phyloP scores from a whole-genome alignment of 768 basidiomycete genomes.

The Lactarius hatsudake region DNA sequence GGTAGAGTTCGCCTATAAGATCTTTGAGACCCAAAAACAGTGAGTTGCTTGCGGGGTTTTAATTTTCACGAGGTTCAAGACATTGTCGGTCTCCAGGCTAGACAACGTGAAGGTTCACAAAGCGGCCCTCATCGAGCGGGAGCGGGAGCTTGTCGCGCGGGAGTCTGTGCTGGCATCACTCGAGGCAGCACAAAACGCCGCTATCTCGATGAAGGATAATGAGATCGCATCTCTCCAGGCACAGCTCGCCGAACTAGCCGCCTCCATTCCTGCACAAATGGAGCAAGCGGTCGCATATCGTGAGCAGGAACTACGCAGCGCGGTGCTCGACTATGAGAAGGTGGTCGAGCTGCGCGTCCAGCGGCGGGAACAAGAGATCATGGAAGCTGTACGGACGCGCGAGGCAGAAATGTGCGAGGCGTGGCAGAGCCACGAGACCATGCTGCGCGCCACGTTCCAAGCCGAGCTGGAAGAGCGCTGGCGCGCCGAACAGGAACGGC shows the following conservation, averaged over 20 bases:
- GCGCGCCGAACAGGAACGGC: constrained; percentile 46
- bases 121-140: constrained; percentile 50
- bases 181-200: constrained; percentile 48
- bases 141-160: constrained; percentile 59
- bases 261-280: constrained; percentile 36
- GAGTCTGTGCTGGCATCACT: constrained; percentile 55
- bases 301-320: constrained; percentile 65
- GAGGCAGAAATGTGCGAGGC: constrained; percentile 63
- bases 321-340: constrained; percentile 65
- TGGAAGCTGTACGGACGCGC: constrained; percentile 60
- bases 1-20: constrained; percentile 64
- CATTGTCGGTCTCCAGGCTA: constrained; percentile 43
- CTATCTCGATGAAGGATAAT: constrained; percentile 55
- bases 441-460: constrained; percentile 52
- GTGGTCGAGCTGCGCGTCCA: constrained; percentile 66
- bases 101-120: constrained; percentile 63
- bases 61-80: not conserved
- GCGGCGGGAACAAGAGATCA: constrained; percentile 66
- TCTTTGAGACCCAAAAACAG: constrained; percentile 79
- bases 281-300: constrained; percentile 58
- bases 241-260: constrained; percentile 26
- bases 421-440: constrained; percentile 52
- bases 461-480: constrained; percentile 37
- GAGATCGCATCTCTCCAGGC: constrained; percentile 51
- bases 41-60: constrained; percentile 34